Evolutionary conservation across 129 eudicot species (phyloP).

Genomic region (Saposhnikovia divaricata): DNA sequence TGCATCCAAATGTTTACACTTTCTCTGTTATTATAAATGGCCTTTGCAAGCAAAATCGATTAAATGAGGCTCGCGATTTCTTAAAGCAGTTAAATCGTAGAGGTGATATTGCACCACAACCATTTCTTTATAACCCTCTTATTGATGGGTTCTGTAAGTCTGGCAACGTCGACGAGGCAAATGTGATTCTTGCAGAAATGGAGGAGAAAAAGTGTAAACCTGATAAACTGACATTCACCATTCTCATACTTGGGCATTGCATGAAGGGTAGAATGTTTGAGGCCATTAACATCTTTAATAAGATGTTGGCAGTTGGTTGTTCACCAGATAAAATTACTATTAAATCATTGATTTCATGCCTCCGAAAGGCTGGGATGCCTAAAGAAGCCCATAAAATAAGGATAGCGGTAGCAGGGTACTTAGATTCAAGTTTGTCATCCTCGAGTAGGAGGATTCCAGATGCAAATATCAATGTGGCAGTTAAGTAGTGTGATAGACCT

Average conservation of each 20-base stretch:
- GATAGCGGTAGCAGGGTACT: slow-evolving; percentile 27
- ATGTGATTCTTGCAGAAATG: slow-evolving; percentile 61
- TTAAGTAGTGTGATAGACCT: slow-evolving; percentile 19
- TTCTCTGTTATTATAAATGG: slow-evolving; percentile 53
- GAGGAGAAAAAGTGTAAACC: slow-evolving; percentile 60
- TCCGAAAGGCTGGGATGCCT: slow-evolving; percentile 86
- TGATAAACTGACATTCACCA: slow-evolving; percentile 80
- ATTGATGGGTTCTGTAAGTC: slow-evolving; percentile 88
- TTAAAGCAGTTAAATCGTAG: slow-evolving; percentile 48
- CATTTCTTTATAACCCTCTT: slow-evolving; percentile 82
- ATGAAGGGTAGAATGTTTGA: slow-evolving; percentile 90
- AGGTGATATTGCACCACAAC: slow-evolving; percentile 51
- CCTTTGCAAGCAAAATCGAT: slow-evolving; percentile 59
- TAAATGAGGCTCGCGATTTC: slow-evolving; percentile 62
- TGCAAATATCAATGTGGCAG: slow-evolving; percentile 48
- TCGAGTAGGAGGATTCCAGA: slow-evolving; percentile 20
- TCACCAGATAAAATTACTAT: slow-evolving; percentile 64
- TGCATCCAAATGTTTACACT: slow-evolving; percentile 62
- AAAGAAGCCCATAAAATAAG: slow-evolving; percentile 58
- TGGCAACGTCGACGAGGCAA: slow-evolving; percentile 84
- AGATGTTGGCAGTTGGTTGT: slow-evolving; percentile 60
- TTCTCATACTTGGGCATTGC: slow-evolving; percentile 91
- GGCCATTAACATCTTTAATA: slow-evolving; percentile 58
- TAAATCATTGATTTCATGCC: slow-evolving; percentile 52
- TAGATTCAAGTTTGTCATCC: slow-evolving; percentile 27